Evolutionary conservation across 495 filamentous ascomycete species (phyloP).

Genomic region (Hypoxylon rickii): DNA sequence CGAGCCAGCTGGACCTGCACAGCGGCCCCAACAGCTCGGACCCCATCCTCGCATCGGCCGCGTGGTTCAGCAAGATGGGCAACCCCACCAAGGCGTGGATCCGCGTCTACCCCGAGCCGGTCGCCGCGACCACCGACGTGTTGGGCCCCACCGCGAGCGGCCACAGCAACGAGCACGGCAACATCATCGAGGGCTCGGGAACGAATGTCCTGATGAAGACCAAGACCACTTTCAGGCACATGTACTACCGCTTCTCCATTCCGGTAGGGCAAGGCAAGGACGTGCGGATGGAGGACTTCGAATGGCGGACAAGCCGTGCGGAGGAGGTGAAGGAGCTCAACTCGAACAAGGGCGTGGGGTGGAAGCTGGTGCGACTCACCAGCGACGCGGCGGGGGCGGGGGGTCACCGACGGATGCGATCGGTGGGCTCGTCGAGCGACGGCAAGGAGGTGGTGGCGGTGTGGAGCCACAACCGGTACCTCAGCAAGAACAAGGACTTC

Average conservation of each 20-base stretch:
- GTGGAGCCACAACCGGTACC: constrained; percentile 18
- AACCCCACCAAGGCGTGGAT: constrained; percentile 13
- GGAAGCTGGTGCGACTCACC: constrained; percentile 36
- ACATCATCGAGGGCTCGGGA: background rate
- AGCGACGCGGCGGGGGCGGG: constrained; percentile 7
- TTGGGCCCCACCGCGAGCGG: too few species aligned
- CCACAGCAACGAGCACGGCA: too few species aligned
- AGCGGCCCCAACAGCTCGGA: constrained; percentile 23
- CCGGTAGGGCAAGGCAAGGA: constrained; percentile 32
- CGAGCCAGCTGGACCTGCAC: constrained; percentile 32
- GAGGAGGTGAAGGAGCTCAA: constrained; percentile 28
- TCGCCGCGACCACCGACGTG: too few species aligned
- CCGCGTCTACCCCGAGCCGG: too few species aligned
- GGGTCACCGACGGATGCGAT: constrained; percentile 16
- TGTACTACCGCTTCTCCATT: constrained; percentile 15
- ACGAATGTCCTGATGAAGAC: constrained; percentile 5
- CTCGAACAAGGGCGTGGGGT: constrained; percentile 17
- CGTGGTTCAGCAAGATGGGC: constrained; percentile 12
- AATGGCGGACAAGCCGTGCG: constrained; percentile 38
- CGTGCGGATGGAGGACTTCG: constrained; percentile 30
- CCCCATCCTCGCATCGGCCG: constrained; percentile 31
- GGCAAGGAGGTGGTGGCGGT: constrained; percentile 37
- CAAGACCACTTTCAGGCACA: background rate
- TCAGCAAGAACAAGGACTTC: constrained; percentile 27
- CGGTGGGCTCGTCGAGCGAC: constrained; percentile 30